These are phyloP conservation scores for Cephaloascus fragrans DNA, from an alignment of 805 yeast genomes.

Conservation along the genomic window DNA sequence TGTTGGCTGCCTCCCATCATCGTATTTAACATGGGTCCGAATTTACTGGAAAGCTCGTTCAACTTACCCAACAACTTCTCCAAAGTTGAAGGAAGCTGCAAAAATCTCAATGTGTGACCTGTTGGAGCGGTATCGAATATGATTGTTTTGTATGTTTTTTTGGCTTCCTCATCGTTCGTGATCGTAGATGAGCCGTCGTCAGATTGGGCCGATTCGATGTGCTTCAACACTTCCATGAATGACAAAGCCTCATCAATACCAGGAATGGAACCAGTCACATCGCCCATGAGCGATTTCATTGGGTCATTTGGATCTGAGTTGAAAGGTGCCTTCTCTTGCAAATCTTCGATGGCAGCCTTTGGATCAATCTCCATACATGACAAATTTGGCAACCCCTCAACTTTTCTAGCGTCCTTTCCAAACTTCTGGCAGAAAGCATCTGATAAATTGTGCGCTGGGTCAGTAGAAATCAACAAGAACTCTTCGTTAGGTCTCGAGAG, in stretches of 20 bases:
- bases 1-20: conserved; percentile 61
- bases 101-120: conserved; percentile 92
- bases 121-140: conserved; percentile 99
- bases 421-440: conserved; percentile 98
- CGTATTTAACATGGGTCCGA: conserved; percentile 84
- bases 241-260: conserved; percentile 98
- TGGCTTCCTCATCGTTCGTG: conserved; percentile 20
- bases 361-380: conserved; percentile 99
- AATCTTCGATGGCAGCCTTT: conserved; percentile 83
- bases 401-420: conserved; percentile 92
- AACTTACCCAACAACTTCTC: conserved; percentile 82
- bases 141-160: conserved; percentile 61
- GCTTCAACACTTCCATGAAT: conserved; percentile 96
- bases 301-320: conserved; percentile 52
- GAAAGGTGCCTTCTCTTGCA: conserved; percentile 48
- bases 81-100: conserved; percentile 88
- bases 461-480: conserved; percentile 87
- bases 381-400: conserved; percentile 79
- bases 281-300: conserved; percentile 70
- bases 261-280: conserved; percentile 90
- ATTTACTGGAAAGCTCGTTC: conserved; percentile 72
- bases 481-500: conserved; percentile 67
- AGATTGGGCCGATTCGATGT: conserved; percentile 76
- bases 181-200: conserved; percentile 17
- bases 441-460: conserved; percentile 95